Percentiles rank a stretch among this genome's conserved stretches.
phyloP scores from a whole-genome alignment of 371 early-diverging fungal species.

The Saksenaea vasiformis region DNA sequence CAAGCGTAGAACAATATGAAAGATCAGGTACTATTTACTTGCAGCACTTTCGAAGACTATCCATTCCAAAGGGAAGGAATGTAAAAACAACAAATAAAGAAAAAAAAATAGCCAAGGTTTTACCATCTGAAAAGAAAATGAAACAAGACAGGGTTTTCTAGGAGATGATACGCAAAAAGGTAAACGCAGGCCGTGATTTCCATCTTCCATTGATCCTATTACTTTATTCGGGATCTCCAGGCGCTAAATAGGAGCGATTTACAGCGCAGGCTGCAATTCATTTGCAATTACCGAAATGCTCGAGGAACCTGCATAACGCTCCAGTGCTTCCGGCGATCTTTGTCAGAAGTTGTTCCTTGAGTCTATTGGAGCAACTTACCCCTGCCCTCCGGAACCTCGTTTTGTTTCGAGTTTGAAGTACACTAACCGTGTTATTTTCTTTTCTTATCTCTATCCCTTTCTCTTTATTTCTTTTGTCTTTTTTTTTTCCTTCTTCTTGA shows the following conservation, averaged over 20 bases:
- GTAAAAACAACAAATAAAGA: not conserved
- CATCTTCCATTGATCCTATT: slow-evolving; percentile 1
- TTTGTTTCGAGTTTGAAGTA: not conserved
- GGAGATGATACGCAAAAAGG: not conserved
- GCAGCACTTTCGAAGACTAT: too few relatives aligned
- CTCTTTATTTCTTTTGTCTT: not conserved
- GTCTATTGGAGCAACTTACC: not conserved
- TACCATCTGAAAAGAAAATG: not conserved
- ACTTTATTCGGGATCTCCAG: not conserved
- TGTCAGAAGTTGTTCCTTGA: not conserved
- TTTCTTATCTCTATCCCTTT: not conserved
- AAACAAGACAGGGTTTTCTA: not conserved
- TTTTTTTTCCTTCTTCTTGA: not conserved
- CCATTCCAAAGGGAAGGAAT: too few relatives aligned
- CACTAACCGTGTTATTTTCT: not conserved
- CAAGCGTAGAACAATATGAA: too few relatives aligned
- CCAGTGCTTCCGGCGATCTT: not conserved
- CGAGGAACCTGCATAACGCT: slow-evolving; percentile 1
- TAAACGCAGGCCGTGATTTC: not conserved
- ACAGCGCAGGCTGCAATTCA: slow-evolving; percentile 2
- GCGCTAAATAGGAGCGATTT: not conserved
- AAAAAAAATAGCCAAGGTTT: not conserved
- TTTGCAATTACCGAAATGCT: not conserved
- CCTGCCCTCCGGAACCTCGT: not conserved
- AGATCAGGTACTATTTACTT: too few relatives aligned